Evolutionary conservation across 805 yeast species (phyloP).

Genomic region (Wickerhamia fluorescens): DNA sequence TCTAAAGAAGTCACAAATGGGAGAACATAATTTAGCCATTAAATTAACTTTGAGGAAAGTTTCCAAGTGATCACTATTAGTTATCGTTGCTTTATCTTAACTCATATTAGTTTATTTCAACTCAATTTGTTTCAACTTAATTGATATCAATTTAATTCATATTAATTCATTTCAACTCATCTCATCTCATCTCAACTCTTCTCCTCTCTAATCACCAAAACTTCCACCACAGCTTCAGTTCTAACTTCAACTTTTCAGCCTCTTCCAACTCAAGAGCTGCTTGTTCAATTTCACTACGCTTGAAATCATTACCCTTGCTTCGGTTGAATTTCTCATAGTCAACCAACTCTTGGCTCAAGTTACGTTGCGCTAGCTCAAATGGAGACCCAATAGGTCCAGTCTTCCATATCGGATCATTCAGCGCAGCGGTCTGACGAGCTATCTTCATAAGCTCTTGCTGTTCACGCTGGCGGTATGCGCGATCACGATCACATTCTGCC

Average conservation of each 20-base stretch:
- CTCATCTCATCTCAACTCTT: too few species aligned
- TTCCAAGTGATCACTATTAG: too few species aligned
- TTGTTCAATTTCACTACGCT: constrained; percentile 26
- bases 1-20: too few species aligned
- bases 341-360: constrained; percentile 27
- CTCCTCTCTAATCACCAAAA: too few species aligned
- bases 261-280: constrained; percentile 25
- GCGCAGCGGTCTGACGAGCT: constrained; percentile 53
- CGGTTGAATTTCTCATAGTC: constrained; percentile 43
- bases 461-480: constrained; percentile 55
- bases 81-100: too few species aligned
- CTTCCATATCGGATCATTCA: constrained; percentile 78
- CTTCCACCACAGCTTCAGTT: too few species aligned
- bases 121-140: too few species aligned
- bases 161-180: too few species aligned
- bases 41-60: too few species aligned
- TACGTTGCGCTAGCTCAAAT: constrained; percentile 45
- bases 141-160: too few species aligned
- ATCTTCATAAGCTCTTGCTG: constrained; percentile 65
- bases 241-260: constrained; percentile 20
- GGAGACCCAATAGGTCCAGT: constrained; percentile 67
- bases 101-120: too few species aligned
- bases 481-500: constrained; percentile 63
- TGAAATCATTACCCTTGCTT: constrained; percentile 36
- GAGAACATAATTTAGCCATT: too few species aligned